These are phyloP conservation scores for Gloeostereum incarnatum DNA, from an alignment of 768 basidiomycete species.

Conservation along the genomic window DNA sequence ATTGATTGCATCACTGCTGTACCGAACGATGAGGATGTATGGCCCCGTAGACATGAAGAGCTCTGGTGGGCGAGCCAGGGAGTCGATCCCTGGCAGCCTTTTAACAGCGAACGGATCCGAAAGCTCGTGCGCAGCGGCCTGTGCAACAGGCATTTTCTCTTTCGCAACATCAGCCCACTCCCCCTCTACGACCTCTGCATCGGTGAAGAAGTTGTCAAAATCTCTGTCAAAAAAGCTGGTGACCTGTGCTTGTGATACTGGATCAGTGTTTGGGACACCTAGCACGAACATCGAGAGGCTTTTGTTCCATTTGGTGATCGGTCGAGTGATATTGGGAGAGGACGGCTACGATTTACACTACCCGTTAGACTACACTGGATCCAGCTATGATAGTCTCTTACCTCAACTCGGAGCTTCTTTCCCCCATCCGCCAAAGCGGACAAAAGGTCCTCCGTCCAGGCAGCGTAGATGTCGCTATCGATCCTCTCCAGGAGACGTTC, in stretches of 20 bases:
- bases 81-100: constrained; percentile 19
- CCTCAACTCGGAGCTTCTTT: constrained; percentile 8
- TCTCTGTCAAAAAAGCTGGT: constrained; percentile 23
- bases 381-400: background rate
- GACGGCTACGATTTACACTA: background rate
- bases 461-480: constrained; percentile 19
- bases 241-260: constrained; percentile 15
- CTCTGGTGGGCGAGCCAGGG: constrained; percentile 20
- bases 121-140: background rate
- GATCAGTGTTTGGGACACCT: constrained; percentile 20
- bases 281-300: constrained; percentile 19
- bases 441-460: constrained; percentile 27
- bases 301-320: constrained; percentile 18
- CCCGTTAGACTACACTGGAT: background rate
- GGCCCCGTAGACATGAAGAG: constrained; percentile 20
- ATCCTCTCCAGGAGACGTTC: constrained; percentile 22
- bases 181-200: constrained; percentile 13
- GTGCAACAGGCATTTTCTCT: background rate
- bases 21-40: constrained; percentile 22
- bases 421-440: constrained; percentile 12
- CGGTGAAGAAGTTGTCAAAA: constrained; percentile 20
- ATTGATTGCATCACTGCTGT: constrained; percentile 11
- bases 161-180: constrained; percentile 4
- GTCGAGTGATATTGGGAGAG: constrained; percentile 10
- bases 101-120: constrained; percentile 6